Base-by-base conservation (phyloP, 2,329 filamentous ascomycete genomes). In the Diaporthe citrichinensis region DNA sequence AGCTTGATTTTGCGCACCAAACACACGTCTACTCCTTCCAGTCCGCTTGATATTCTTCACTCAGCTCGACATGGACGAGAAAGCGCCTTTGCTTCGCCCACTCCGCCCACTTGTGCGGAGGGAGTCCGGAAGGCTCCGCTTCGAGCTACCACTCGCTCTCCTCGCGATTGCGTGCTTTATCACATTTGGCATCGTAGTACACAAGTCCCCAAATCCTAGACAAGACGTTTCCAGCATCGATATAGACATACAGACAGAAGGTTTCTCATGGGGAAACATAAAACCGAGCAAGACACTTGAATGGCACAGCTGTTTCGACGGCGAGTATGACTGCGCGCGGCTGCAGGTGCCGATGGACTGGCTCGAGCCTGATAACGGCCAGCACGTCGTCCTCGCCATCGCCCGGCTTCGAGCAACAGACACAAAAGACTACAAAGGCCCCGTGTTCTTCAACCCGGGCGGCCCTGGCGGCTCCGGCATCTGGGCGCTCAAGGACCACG, bases 391-490 rank as follows among this genome's bases (percentile, higher is more conserved):
- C 8, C 72, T 86, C 1, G 84, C 84, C 28, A 77, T 86, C n/a
- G 82, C 83, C n/a, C 82, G 84, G 14, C 81, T 85, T 6, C 81
- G 80, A n/a, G 84, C 84, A 7, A 80, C 78, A 0, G 78, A 81
- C 17, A 61, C 46, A 5, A 36, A 74, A 5, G 74, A 80, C 72
- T 81, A 82, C 73, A 79, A 79, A 28, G 84, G 84, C 0, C 82
- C 84, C 0, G 80, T 85, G 4, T 83, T 86, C 77, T 84, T 86
- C 77, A 86, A 86, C 74, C 85, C 84, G 0, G 84, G 85, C 14
- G 87, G 88, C 0, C 88, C 88, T 12, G 88, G 88, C 9, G 88
- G 87, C 1, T 88, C 87, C 2, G 88, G 82, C 1, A 78, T 85
- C 7, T 85, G 81, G 78, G 80, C 83, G 5, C 78, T 85, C 20